Evolutionary conservation across 768 basidiomycete species (phyloP), one percentile per base, ranked within the genome.

Genomic region (Mycena latifolia): DNA sequence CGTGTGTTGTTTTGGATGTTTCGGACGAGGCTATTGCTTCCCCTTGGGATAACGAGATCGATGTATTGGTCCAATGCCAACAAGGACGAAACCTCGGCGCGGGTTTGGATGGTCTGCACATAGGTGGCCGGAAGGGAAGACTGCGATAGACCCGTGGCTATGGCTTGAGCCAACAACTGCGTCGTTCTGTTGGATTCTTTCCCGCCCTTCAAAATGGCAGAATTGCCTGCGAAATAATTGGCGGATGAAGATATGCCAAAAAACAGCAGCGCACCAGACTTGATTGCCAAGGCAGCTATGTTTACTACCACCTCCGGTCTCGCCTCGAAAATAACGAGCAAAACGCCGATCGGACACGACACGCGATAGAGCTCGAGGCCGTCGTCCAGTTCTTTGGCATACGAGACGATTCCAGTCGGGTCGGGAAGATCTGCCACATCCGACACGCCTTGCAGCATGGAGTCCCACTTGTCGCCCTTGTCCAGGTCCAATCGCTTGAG

Each of bases 291-390:
- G 0, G 96, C 88, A 7, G 98, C 94, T 68, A 99, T 98, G 76
- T 99, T 99, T 43, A 98, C 93, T 27, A 99, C 95, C 15, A 99
- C 97, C 76, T 99, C 98, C 1, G 98, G 98, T 29, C 97, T 86
- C 4, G 97, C 93, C 77, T 99, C 98, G 72, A 99, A 99, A 66
- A 99, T 97, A 67, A 99, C 94, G 55, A 99, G 85, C 15, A 99
- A 82, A 1, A 98, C 96, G 24, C 98, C 98, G 67, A 99, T 96
- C 0, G 98, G 96, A 74, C 97, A 99, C 0, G 97, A 93, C 1
- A 99, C 92, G 31, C 95, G 89, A 78, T 97, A 95, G 4, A 99
- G 85, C 69, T 98, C 93, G 24, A 99, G 84, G 0, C 82, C 86
- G 61, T 95, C 92, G 73, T 96, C 96, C 37, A 99, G 83, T 72